Conservation (phyloP, 495 filamentous ascomycete genomes). For the Talaromyces adpressus region DNA sequence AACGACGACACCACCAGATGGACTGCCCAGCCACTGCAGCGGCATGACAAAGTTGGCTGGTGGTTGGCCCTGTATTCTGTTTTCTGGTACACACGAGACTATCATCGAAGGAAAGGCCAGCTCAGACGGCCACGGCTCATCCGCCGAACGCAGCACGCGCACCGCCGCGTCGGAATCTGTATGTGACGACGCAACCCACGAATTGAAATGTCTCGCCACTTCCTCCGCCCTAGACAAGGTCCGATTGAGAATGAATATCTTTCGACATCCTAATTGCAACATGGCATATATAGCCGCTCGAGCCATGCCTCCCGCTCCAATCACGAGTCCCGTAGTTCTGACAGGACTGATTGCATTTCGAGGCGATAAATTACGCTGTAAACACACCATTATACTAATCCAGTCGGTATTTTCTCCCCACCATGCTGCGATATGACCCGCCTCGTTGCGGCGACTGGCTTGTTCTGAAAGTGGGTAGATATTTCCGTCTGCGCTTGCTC, state of each 20-base stretch:
- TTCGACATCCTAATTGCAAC: constrained; percentile 67
- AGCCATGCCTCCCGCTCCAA: constrained; percentile 79
- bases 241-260: constrained; percentile 76
- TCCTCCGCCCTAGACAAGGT: constrained; percentile 52
- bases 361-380: constrained; percentile 69
- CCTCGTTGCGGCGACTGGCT: constrained; percentile 57
- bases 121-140: constrained; percentile 57
- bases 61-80: constrained; percentile 52
- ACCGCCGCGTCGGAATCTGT: constrained; percentile 45
- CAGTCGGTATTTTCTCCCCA: constrained; percentile 86
- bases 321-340: constrained; percentile 61
- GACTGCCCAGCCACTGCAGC: constrained; percentile 62
- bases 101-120: constrained; percentile 67
- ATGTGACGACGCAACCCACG: constrained; percentile 39
- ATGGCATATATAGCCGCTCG: constrained; percentile 74
- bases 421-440: constrained; percentile 57
- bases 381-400: constrained; percentile 64
- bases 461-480: constrained; percentile 58
- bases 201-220: constrained; percentile 70
- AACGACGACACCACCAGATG: constrained; percentile 73
- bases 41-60: constrained; percentile 73
- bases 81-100: constrained; percentile 68
- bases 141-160: constrained; percentile 50
- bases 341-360: constrained; percentile 66
- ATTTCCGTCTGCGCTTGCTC: constrained; percentile 51